phyloP scores from a whole-genome alignment of 2,329 filamentous ascomycete species.

The Pseudopithomyces maydicus region DNA sequence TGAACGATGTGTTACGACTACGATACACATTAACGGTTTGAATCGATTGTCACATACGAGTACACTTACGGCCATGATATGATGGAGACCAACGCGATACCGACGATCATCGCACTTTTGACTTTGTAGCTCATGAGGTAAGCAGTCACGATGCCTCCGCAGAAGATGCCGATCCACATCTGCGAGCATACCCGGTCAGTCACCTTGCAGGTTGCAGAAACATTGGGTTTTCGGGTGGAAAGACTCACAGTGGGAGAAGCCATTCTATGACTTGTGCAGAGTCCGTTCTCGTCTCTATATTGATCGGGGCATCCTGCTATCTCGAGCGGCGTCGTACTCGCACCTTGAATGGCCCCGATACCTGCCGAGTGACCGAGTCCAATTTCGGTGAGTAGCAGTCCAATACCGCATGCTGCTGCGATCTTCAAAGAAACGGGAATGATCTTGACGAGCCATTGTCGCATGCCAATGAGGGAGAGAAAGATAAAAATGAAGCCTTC shows the following conservation, averaged over 20 bases:
- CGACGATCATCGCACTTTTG: slow-evolving; percentile 83
- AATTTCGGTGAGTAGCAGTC: slow-evolving; percentile 77
- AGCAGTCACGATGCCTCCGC: slow-evolving; percentile 78
- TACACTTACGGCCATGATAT: slow-evolving; percentile 75
- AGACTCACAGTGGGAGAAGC: slow-evolving; percentile 66
- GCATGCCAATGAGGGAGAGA: slow-evolving; percentile 77
- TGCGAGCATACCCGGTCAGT: slow-evolving; percentile 20
- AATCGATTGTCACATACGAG: neutral
- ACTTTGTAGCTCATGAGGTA: slow-evolving; percentile 83
- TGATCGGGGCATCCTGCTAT: slow-evolving; percentile 75
- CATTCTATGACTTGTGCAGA: slow-evolving; percentile 76
- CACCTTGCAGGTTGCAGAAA: neutral
- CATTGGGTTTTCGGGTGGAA: slow-evolving; percentile 2
- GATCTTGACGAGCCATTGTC: slow-evolving; percentile 84
- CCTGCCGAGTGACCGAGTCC: slow-evolving; percentile 79
- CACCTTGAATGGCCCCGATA: slow-evolving; percentile 76
- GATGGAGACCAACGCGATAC: slow-evolving; percentile 81
- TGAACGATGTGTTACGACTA: slow-evolving; percentile 69
- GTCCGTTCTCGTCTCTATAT: slow-evolving; percentile 53
- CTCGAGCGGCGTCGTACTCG: slow-evolving; percentile 67
- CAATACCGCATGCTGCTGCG: slow-evolving; percentile 83
- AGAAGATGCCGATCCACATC: slow-evolving; percentile 89
- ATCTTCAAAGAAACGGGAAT: slow-evolving; percentile 86
- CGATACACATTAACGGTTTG: slow-evolving; percentile 20
- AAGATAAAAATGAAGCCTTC: slow-evolving; percentile 86